These are phyloP conservation scores for Elaeis guineensis DNA, from an alignment of 176 grass and related monocot species.

Conservation along the genomic window DNA sequence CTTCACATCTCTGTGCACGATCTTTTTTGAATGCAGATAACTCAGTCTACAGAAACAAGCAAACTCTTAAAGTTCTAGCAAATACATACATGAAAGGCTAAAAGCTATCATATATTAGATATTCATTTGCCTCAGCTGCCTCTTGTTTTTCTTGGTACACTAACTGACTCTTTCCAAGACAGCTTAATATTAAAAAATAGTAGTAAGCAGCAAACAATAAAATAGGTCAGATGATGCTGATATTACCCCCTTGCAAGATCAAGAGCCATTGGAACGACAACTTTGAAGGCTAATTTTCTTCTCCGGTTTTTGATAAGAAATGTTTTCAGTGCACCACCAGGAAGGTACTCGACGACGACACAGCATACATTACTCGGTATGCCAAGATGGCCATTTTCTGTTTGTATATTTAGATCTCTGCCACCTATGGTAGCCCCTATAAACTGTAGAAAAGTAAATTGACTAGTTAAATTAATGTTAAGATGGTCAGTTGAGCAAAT, in stretches of 20 bases:
- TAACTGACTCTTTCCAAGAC: too few relatives aligned
- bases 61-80: conserved; percentile 12
- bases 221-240: too few relatives aligned
- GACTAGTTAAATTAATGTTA: conserved; percentile 20
- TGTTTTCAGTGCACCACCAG: conserved; percentile 92
- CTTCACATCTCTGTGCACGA: conserved; percentile 95
- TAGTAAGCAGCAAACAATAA: too few relatives aligned
- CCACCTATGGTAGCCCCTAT: conserved; percentile 93
- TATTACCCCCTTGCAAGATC: conserved; percentile 85
- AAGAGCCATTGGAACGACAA: conserved; percentile 78
- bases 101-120: not conserved
- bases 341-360: conserved; percentile 87
- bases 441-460: conserved; percentile 45
- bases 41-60: conserved; percentile 48
- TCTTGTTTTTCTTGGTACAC: too few relatives aligned
- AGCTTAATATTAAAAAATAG: too few relatives aligned
- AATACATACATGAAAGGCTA: conserved; percentile 13
- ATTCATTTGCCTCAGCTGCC: too few relatives aligned
- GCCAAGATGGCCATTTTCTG: conserved; percentile 82
- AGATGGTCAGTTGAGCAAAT: conserved; percentile 6
- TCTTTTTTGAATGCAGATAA: conserved; percentile 97
- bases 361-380: conserved; percentile 90
- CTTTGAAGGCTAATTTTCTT: conserved; percentile 96
- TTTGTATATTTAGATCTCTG: conserved; percentile 86
- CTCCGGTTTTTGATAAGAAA: conserved; percentile 97